Evolutionary conservation across 148 eudicot species (phyloP).

Genomic region (Rheum nobile): DNA sequence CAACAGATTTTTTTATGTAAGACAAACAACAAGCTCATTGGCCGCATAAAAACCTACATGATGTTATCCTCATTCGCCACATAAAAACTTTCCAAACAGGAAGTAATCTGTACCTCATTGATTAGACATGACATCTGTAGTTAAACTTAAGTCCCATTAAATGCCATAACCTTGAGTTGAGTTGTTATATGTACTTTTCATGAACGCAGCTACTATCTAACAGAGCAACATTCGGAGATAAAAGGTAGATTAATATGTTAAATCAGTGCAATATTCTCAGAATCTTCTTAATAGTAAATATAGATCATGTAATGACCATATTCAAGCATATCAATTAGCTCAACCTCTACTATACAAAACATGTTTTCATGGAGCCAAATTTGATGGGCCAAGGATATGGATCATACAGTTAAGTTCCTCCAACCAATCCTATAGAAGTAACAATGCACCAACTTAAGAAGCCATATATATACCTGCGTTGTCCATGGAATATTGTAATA

Average conservation of each 20-base stretch:
- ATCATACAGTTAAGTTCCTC: background rate
- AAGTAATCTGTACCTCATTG: background rate
- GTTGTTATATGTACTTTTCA: background rate
- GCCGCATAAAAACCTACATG: background rate
- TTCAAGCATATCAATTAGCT: background rate
- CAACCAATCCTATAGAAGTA: background rate
- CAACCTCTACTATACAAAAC: background rate
- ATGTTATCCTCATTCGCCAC: background rate
- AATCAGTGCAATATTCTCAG: background rate
- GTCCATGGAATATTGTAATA: constrained; percentile 51
- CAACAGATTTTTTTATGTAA: background rate
- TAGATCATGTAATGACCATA: background rate
- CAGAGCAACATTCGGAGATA: no score
- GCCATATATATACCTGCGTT: constrained; percentile 44
- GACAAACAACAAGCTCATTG: background rate
- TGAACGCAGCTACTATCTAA: background rate
- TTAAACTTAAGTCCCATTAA: background rate
- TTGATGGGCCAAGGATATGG: background rate
- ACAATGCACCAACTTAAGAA: background rate
- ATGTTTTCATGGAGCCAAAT: background rate
- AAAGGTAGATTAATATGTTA: no score
- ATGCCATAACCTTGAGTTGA: background rate
- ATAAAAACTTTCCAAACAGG: background rate
- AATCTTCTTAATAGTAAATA: background rate
- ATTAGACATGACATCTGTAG: background rate